phyloP scores from a whole-genome alignment of 176 grass and related monocot species.

The Ampelocalamus luodianensis region DNA sequence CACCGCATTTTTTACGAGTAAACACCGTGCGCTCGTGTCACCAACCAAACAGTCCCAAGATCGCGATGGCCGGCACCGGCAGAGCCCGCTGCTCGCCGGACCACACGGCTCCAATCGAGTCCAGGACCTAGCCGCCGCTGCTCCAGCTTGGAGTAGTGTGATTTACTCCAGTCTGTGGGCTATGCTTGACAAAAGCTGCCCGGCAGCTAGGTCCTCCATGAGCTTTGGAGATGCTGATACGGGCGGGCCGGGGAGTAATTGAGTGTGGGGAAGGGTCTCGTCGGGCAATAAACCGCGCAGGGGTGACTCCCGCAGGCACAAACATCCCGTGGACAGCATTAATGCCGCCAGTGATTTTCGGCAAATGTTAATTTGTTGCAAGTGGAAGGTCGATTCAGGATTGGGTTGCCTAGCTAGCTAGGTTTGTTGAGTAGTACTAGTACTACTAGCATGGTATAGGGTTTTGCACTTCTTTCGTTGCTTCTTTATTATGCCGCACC shows the following conservation, averaged over 20 bases:
- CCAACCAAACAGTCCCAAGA: neutral
- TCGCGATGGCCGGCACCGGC: neutral
- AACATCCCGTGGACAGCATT: constrained; percentile 33
- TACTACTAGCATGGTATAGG: neutral
- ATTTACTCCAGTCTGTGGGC: neutral
- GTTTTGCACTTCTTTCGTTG: neutral
- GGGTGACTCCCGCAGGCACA: neutral
- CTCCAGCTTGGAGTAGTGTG: neutral
- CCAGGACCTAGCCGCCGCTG: neutral
- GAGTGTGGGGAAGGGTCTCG: neutral
- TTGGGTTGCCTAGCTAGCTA: neutral
- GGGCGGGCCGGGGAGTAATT: neutral
- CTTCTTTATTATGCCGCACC: constrained; percentile 2
- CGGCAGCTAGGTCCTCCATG: neutral
- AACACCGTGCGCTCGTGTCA: neutral
- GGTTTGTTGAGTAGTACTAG: neutral
- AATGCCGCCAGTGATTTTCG: constrained; percentile 44
- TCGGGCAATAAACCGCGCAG: neutral
- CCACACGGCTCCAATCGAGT: neutral
- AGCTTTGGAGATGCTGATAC: neutral
- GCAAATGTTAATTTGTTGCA: neutral
- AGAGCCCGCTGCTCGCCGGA: neutral
- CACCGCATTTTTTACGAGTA: neutral
- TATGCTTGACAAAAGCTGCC: neutral
- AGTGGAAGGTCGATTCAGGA: constrained; percentile 20